A percentile compares a stretch with the other conserved stretches of the same genome.
These are phyloP conservation scores for Guadua angustifolia DNA, from an alignment of 176 grass and related monocot genomes.

Conservation along the genomic window DNA sequence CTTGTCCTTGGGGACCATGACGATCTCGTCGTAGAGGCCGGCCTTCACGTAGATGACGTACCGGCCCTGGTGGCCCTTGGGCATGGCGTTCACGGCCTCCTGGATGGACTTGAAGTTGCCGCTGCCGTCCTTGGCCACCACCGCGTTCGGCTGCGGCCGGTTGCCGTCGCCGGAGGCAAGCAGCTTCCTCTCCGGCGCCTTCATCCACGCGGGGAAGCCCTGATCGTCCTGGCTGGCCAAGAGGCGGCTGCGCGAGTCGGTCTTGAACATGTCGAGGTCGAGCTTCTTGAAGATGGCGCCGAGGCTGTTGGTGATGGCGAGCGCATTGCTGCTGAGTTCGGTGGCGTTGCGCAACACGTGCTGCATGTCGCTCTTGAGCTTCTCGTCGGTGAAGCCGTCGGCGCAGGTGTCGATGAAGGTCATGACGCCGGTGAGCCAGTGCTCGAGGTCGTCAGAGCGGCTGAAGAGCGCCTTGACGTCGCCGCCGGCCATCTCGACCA, in stretches of 20 bases:
- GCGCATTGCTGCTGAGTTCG: conserved; percentile 80
- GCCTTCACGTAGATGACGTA: conserved; percentile 96
- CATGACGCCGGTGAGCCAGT: conserved; percentile 72
- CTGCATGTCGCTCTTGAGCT: conserved; percentile 65
- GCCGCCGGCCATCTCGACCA: conserved; percentile 56
- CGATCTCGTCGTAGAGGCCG: conserved; percentile 74
- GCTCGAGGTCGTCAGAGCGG: conserved; percentile 63
- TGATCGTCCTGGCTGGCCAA: conserved; percentile 18
- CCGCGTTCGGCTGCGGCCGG: conserved; percentile 50
- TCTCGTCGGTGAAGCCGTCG: conserved; percentile 71
- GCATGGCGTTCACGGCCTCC: conserved; percentile 68
- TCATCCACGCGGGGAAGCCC: conserved; percentile 63
- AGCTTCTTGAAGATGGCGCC: conserved; percentile 55
- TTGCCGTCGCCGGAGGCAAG: conserved; percentile 46
- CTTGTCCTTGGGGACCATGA: conserved; percentile 66
- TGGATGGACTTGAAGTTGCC: conserved; percentile 77
- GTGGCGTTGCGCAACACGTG: conserved; percentile 61
- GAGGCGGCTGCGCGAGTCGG: conserved; percentile 46
- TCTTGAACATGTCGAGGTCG: conserved; percentile 51
- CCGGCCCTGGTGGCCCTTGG: conserved; percentile 44
- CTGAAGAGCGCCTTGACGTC: conserved; percentile 57
- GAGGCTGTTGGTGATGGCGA: conserved; percentile 68
- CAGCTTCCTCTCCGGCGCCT: conserved; percentile 69
- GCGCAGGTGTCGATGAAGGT: conserved; percentile 71
- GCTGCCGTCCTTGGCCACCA: conserved; percentile 85